Percentiles rank a stretch among this genome's conserved stretches.
Evolutionary conservation across 352 stramenopile species (phyloP).

Genomic region (Globisporangium middletonii): DNA sequence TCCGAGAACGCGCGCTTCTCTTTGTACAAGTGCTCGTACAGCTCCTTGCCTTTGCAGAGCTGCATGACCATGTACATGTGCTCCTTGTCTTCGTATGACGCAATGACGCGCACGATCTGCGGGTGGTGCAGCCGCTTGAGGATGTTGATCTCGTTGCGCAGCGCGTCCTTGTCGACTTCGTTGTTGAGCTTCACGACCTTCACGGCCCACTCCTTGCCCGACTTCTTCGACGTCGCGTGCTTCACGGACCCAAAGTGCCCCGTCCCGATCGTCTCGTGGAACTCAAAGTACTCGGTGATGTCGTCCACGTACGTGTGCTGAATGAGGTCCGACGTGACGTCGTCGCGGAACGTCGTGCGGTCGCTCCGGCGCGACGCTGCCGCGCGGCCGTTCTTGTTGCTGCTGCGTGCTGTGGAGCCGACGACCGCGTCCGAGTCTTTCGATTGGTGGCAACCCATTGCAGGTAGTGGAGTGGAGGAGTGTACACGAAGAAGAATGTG

Average conservation of each 20-base stretch:
- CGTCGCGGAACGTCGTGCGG: conserved; percentile 44
- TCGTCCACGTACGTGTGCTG: conserved; percentile 72
- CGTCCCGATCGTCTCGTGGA: conserved; percentile 55
- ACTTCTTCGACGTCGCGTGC: conserved; percentile 47
- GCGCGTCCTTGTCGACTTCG: conserved; percentile 61
- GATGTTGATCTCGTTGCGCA: conserved; percentile 77
- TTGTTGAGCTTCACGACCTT: conserved; percentile 74
- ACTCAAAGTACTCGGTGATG: conserved; percentile 58
- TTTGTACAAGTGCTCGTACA: conserved; percentile 75
- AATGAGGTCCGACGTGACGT: conserved; percentile 69
- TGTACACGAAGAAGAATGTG: neutral
- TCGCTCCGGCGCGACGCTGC: conserved; percentile 16
- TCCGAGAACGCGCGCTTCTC: conserved; percentile 58
- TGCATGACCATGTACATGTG: conserved; percentile 88
- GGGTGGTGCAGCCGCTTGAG: conserved; percentile 73
- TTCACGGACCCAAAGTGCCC: conserved; percentile 73
- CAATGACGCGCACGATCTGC: conserved; percentile 74
- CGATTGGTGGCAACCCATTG: conserved; percentile 59
- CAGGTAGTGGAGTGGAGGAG: neutral
- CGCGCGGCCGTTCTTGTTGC: conserved; percentile 10
- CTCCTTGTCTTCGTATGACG: conserved; percentile 70
- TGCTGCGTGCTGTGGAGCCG: conserved; percentile 18
- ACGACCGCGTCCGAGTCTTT: conserved; percentile 38
- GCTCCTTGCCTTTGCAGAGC: conserved; percentile 74
- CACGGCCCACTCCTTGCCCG: conserved; percentile 70